A percentile compares a stretch with the other conserved stretches of the same genome.
These are phyloP conservation scores for Leptosphaerulina australis DNA, from an alignment of 2,329 filamentous ascomycete species.

Conservation along the genomic window DNA sequence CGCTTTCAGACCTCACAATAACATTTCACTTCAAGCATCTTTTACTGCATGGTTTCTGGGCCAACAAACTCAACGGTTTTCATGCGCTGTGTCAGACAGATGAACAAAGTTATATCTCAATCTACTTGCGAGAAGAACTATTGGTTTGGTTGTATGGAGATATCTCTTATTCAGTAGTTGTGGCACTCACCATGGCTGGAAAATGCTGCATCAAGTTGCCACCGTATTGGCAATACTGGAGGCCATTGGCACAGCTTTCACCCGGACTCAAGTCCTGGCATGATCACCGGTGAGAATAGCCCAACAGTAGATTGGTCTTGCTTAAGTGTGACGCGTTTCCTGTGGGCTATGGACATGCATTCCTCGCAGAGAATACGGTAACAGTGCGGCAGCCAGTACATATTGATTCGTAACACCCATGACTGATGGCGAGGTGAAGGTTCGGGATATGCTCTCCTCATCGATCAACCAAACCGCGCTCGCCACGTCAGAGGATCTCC, in stretches of 20 bases:
- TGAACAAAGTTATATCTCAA: constrained; percentile 21
- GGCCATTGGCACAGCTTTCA: constrained; percentile 25
- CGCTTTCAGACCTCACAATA: constrained; percentile 36
- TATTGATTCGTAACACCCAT: constrained; percentile 43
- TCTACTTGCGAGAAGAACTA: constrained; percentile 34
- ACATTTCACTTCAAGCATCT: constrained; percentile 30
- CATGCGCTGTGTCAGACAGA: constrained; percentile 19
- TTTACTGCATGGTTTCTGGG: constrained; percentile 2
- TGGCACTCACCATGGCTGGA: constrained; percentile 29
- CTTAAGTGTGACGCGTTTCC: constrained; percentile 43
- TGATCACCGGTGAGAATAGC: constrained; percentile 45
- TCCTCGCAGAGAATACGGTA: constrained; percentile 37
- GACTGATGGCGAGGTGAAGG: constrained; percentile 49
- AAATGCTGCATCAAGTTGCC: constrained; percentile 41
- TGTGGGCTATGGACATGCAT: constrained; percentile 39
- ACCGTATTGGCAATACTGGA: constrained; percentile 35
- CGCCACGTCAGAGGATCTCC: constrained; percentile 61
- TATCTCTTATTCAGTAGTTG: constrained; percentile 33
- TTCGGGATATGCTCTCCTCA: constrained; percentile 46
- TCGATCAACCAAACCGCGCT: constrained; percentile 52
- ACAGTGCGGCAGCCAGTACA: constrained; percentile 37
- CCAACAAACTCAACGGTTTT: constrained; percentile 4
- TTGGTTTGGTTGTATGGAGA: constrained; percentile 40
- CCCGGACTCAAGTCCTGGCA: constrained; percentile 35
- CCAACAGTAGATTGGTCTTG: constrained; percentile 38